Evolutionary conservation across 2,329 filamentous ascomycete species (phyloP), one percentile per base, ranked within the genome.

Genomic region (Ambrosiella beaveri): DNA sequence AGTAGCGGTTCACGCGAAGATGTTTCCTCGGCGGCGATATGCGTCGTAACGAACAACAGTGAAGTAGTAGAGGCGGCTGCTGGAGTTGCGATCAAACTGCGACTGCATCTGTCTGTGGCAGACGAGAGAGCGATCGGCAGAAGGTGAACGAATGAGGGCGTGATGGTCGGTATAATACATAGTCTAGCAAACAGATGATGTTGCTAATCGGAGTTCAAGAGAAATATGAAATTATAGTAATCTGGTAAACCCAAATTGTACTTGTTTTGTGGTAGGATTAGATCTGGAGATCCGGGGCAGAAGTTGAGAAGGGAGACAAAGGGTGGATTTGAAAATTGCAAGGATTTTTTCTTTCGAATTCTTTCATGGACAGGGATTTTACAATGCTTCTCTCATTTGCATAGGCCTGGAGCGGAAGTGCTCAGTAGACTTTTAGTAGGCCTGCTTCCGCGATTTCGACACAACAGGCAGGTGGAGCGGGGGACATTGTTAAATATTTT

Each of bases 11-110:
- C 59, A 61, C 59, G 59, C 59, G 44, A 54, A 58, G 17, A 61
- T 27, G 53, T 45, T 52, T 40, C 56, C 59, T 36, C 59, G 59
- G 59, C 59, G 59, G 38, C 59, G 56, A 61, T 61, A 56, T 61
- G 59, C 59, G 59, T 61, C 59, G 40, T 56, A 53, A 27, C 59
- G 59, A 57, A 61, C 51, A 58, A 40, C 45, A 52, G 52, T 45
- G 41, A 57, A 57, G 53, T 45, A 53, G 54, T 51, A 47, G 35
- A 60, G 45, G 44, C 27, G 52, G 38, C 38, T 15, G 50, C 51
- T 36, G 47, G 52, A 39, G 49, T 27, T 47, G 58, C 40, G 55
- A 40, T 54, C 50, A 45, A 39, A 38, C 51, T 37, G 44, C 44
- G 56, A 49, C 38, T 55, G 56, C 45, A 57, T 55, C 51, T 54